A percentile compares a stretch with the other conserved stretches of the same genome.
Evolutionary conservation across 257 asterid species (phyloP).

Genomic region (Anisodus acutangulus): DNA sequence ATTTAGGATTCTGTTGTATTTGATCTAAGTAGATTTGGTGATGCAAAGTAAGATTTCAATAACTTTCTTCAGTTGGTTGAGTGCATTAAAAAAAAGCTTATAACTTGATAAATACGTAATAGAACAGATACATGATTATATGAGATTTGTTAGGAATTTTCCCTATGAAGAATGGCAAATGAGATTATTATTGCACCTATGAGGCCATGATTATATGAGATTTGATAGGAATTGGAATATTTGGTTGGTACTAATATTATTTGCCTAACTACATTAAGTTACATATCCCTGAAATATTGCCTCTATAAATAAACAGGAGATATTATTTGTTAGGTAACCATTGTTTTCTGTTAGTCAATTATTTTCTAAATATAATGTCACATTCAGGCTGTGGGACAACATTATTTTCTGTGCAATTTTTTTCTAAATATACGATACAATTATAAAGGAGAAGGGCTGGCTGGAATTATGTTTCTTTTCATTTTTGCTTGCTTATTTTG

Average conservation of each 20-base stretch:
- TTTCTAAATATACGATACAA: neutral
- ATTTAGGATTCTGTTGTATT: constrained; percentile 7
- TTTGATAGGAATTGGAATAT: constrained; percentile 28
- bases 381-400: neutral
- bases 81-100: neutral
- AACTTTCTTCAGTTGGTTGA: neutral
- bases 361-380: neutral
- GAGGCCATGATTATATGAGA: constrained; percentile 25
- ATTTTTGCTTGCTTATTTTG: constrained; percentile 2
- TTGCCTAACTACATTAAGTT: constrained; percentile 22
- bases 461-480: neutral
- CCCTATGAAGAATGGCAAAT: constrained; percentile 1
- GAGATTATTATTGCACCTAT: constrained; percentile 18
- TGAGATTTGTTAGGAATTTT: neutral
- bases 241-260: constrained; percentile 9
- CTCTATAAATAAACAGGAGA: neutral
- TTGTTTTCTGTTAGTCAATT: neutral
- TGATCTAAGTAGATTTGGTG: neutral
- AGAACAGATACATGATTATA: neutral
- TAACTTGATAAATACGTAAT: neutral
- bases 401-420: too few species aligned
- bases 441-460: constrained; percentile 22
- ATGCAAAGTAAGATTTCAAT: neutral
- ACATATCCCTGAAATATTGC: constrained; percentile 3
- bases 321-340: neutral